Evolutionary conservation across 2,329 filamentous ascomycete species (phyloP), one percentile per base, ranked within the genome.

Genomic region (Passalora sequoiae): DNA sequence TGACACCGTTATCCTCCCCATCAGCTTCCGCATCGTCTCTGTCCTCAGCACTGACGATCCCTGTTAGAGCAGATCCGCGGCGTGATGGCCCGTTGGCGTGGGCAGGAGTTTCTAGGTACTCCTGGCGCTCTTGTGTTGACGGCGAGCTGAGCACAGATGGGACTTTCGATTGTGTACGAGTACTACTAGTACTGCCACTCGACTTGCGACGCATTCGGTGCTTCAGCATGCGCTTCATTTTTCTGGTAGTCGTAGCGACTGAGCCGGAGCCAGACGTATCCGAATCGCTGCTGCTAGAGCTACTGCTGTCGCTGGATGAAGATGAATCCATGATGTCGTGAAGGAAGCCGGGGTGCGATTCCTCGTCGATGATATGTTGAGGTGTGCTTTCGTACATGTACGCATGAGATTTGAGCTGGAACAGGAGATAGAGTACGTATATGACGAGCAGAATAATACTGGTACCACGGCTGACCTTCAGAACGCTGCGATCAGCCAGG

Each of bases 301-400:
- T 67, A 4, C 66, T 69, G 6, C 79, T 80, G 40, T 64, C 62
- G 2, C 67, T 69, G 4, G 80, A 77, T 41, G 68, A 73, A 2
- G 83, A 86, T 0, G 81, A 80, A 51, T 92, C 85, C 59, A 95
- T 76, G 67, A 91, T 86, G 22, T 85, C 84, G 13, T 85, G 84
- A 9, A 89, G 76, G 1, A 92, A 83, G 51, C 89, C 89, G 16
- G 89, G 89, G 33, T 87, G 84, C 0, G 87, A 83, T 63, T 95
- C 89, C 58, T 92, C 88, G 55, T 96, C 89, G 51, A 96, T 92
- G 47, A 94, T 84, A 56, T 89, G 83, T 67, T 95, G 89, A 7
- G 89, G 89, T 4, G 86, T 95, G 54, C 88, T 92, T 65, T 89
- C 85, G 57, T 95, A 94, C 71, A 95, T 81, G 68, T 94, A 94